Conservation (phyloP, 306 rosid genomes). For the Trichosanthes truncata region DNA sequence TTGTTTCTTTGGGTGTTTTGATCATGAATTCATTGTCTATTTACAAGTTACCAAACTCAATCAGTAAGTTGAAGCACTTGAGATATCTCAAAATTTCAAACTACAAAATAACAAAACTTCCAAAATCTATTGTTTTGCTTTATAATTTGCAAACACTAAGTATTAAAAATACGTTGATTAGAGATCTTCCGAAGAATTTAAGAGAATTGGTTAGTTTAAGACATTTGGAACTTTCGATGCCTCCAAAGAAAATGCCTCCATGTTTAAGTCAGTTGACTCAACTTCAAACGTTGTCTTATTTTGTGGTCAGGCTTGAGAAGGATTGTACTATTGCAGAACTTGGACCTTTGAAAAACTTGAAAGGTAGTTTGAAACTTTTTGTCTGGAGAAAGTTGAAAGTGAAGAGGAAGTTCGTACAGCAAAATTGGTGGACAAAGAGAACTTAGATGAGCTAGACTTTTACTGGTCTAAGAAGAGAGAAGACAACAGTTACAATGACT, state of each 20-base stretch:
- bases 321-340: background rate
- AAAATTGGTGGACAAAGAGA: background rate
- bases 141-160: background rate
- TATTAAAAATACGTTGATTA: accelerated
- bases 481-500: background rate
- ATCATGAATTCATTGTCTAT: background rate
- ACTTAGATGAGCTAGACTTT: background rate
- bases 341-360: background rate
- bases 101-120: background rate
- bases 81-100: background rate
- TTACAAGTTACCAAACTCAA: background rate
- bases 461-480: background rate
- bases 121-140: background rate
- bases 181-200: background rate
- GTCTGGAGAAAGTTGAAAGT: background rate
- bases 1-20: background rate
- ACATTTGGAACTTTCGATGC: background rate
- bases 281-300: background rate
- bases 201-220: background rate
- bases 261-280: background rate
- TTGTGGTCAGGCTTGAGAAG: background rate
- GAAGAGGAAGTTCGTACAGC: background rate
- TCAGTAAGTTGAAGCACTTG: background rate
- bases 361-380: background rate
- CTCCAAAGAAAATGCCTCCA: background rate